Base-by-base conservation (phyloP, 2,329 filamentous ascomycete genomes). In the Kalaharituber pfeilii region DNA sequence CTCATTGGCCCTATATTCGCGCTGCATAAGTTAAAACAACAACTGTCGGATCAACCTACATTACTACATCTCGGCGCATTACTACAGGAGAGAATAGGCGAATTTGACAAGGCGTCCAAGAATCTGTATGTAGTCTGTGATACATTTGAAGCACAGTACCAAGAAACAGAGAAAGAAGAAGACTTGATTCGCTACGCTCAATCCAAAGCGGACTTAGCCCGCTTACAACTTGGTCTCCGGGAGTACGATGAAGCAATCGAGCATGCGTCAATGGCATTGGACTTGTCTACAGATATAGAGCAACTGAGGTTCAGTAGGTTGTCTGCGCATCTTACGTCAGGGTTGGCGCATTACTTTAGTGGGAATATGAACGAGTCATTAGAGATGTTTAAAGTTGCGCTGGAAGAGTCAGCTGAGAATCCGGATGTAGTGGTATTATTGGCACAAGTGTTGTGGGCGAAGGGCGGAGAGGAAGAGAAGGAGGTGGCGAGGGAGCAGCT, bases 361-460 rank as follows among this genome's bases (percentile, higher is more conserved):
- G 70, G 77, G 24, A 71, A 80, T 24, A 76, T 82, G 60, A 76
- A 80, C 39, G 76, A 79, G 51, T 83, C 87, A 0, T 79, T 94
- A 25, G 73, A 76, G 9, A 87, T 83, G 69, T 94, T 98, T 67
- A 79, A 86, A 59, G 74, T 79, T 2, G 87, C 87, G 0, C 73
- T 96, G 6, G 74, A 81, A 54, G 87, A 94, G 66, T 86, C 84
- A 1, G 71, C 77, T 27, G 77, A 77, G 33, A 80, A 86, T 57
- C 83, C 88, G 0, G 87, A 95, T 64, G 82, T 89, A 1, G 81
- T 87, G 0, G 95, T 88, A 64, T 73, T 95, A 11, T 73, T 96
- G 11, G 84, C 88, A 0, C 86, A 96, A 68, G 84, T 96, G 0
- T 75, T 96, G 0, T 98, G 91, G 89, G 88, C 88, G 0, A 86